Evolutionary conservation across 805 yeast genomes (phyloP).

Genomic region (Saturnispora diversa): DNA sequence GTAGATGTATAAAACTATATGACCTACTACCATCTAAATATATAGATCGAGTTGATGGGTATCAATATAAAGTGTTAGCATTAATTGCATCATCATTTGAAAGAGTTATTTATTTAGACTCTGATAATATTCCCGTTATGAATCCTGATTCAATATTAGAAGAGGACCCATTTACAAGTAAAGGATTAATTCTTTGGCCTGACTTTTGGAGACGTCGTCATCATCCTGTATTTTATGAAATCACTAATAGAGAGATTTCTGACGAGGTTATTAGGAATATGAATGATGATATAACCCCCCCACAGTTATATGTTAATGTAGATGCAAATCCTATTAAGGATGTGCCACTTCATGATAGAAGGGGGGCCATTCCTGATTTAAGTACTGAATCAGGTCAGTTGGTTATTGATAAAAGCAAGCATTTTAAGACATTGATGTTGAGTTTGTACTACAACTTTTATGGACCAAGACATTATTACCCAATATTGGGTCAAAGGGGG

Average conservation of each 20-base stretch:
- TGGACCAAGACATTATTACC: constrained; percentile 43
- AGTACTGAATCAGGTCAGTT: constrained; percentile 54
- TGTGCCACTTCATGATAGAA: constrained; percentile 43
- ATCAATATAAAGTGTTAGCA: constrained; percentile 43
- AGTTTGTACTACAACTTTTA: constrained; percentile 46
- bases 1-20: constrained; percentile 49
- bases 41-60: constrained; percentile 31
- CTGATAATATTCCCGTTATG: constrained; percentile 44
- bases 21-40: constrained; percentile 39
- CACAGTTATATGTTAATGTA: constrained; percentile 15
- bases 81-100: constrained; percentile 45
- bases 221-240: constrained; percentile 39
- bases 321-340: constrained; percentile 15
- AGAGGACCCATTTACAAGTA: constrained; percentile 43
- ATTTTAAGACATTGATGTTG: constrained; percentile 39
- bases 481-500: constrained; percentile 40
- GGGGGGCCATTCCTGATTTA: constrained; percentile 44
- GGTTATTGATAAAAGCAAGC: constrained; percentile 40
- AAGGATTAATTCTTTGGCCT: constrained; percentile 52
- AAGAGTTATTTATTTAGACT: constrained; percentile 42
- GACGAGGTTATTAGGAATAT: constrained; percentile 27
- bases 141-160: constrained; percentile 46
- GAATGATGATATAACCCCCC: constrained; percentile 26
- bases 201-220: constrained; percentile 54
- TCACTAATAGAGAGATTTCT: constrained; percentile 35